Conservation (phyloP, 2,329 filamentous ascomycete genomes). For the Domatiomyces catenatus region DNA sequence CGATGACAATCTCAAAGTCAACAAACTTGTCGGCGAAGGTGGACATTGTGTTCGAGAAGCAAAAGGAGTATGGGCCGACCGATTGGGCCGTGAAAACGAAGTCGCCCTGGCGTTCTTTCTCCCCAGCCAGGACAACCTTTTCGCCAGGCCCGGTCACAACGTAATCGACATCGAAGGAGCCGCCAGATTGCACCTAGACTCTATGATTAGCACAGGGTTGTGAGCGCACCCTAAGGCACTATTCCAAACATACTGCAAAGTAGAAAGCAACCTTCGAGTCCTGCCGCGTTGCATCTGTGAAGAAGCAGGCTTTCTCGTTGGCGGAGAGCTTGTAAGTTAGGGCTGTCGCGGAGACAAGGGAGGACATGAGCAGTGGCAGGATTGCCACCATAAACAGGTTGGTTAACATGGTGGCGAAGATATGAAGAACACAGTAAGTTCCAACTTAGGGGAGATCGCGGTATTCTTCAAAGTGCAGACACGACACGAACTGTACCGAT, state of each 20-base stretch:
- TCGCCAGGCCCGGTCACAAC: conserved; percentile 65
- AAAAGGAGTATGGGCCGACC: conserved; percentile 83
- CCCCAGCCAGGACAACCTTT: conserved; percentile 67
- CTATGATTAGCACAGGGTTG: background rate
- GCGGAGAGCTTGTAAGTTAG: conserved; percentile 83
- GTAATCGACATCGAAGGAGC: conserved; percentile 95
- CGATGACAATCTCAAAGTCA: conserved; percentile 89
- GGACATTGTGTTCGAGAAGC: conserved; percentile 97
- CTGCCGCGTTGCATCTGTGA: conserved; percentile 58
- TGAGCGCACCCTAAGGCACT: conserved; percentile 22
- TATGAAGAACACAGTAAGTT: background rate
- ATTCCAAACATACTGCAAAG: conserved; percentile 74
- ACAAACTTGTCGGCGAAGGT: conserved; percentile 96
- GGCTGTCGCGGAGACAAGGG: conserved; percentile 67
- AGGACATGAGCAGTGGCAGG: conserved; percentile 55
- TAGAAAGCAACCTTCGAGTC: conserved; percentile 93
- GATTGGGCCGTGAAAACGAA: conserved; percentile 93
- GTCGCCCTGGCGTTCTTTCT: conserved; percentile 88
- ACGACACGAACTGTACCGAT: too few relatives aligned
- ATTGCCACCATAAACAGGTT: background rate
- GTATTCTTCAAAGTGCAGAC: too few relatives aligned
- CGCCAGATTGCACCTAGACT: conserved; percentile 81
- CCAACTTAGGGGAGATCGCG: background rate
- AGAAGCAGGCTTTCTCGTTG: conserved; percentile 95
- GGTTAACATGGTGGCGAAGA: background rate